Conservation (phyloP, 2,329 filamentous ascomycete genomes). For the Alternaria gaisen region DNA sequence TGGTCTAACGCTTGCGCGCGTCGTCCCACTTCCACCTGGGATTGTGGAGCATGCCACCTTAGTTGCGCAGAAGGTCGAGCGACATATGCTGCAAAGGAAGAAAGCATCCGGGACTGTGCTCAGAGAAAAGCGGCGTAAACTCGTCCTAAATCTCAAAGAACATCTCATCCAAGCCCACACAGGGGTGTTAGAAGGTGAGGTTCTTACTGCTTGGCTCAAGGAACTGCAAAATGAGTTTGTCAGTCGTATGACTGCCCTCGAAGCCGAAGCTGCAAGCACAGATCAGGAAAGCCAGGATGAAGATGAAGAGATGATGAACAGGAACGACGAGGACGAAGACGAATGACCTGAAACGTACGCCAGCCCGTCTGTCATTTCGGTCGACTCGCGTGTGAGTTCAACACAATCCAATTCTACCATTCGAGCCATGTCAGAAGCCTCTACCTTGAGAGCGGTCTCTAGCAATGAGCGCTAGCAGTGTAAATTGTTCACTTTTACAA, state of each 20-base stretch:
- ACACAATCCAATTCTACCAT: conserved; percentile 26
- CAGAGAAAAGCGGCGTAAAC: conserved; percentile 71
- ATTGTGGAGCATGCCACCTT: conserved; percentile 74
- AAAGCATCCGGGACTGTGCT: conserved; percentile 67
- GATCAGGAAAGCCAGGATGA: conserved; percentile 21
- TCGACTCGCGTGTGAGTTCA: conserved; percentile 30
- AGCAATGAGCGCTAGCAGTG: conserved; percentile 32
- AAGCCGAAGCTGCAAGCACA: conserved; percentile 53
- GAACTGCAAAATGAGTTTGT: conserved; percentile 80
- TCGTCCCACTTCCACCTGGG: conserved; percentile 73
- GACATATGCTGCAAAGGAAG: conserved; percentile 65
- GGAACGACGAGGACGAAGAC: conserved; percentile 16
- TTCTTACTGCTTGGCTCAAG: conserved; percentile 70
- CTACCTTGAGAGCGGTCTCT: conserved; percentile 36
- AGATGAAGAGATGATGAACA: conserved; percentile 26
- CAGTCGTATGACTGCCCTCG: conserved; percentile 72
- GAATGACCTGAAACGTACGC: conserved; percentile 24
- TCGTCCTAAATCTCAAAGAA: conserved; percentile 77
- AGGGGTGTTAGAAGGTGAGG: conserved; percentile 70
- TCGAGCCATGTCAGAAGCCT: conserved; percentile 26
- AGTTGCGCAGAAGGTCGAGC: conserved; percentile 70
- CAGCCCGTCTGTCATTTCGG: conserved; percentile 33
- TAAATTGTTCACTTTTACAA: neutral
- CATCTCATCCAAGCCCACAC: conserved; percentile 73
- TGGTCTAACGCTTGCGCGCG: conserved; percentile 80